Percentiles rank a stretch among this genome's conserved stretches.
Evolutionary conservation across 176 grass and related monocot genomes (phyloP).

Genomic region (Musa schizocarpa): DNA sequence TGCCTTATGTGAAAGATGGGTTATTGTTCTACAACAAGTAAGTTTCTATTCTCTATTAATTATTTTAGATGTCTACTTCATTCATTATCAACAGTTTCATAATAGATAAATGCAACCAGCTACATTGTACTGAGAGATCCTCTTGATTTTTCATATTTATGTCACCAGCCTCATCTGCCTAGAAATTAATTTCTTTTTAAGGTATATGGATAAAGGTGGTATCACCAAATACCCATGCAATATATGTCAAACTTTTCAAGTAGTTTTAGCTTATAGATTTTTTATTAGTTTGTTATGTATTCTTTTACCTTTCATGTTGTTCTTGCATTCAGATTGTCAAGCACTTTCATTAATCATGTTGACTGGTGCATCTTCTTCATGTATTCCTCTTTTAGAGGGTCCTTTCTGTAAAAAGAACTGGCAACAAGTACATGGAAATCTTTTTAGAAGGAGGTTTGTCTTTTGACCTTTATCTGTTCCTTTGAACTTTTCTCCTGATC

Average conservation of each 20-base stretch:
- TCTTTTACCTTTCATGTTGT: not conserved
- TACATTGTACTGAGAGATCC: not conserved
- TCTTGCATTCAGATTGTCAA: not conserved
- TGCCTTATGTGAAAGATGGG: conserved; percentile 73
- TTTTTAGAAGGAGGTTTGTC: no score
- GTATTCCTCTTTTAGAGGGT: not conserved
- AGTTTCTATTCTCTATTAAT: conserved; percentile 18
- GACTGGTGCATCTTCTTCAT: not conserved
- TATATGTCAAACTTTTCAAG: not conserved
- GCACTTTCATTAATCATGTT: not conserved
- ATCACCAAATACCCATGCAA: not conserved
- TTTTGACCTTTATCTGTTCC: no score
- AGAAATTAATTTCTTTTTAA: not conserved
- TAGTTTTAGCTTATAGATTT: not conserved
- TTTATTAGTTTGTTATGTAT: not conserved
- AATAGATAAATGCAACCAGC: not conserved
- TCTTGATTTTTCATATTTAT: not conserved
- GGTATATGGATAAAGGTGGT: no score
- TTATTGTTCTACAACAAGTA: conserved; percentile 95
- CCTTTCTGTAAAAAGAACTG: not conserved
- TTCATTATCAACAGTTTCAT: not conserved
- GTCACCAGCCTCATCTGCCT: not conserved
- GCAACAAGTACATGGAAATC: no score
- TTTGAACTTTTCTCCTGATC: no score
- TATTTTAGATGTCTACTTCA: conserved; percentile 4